These are phyloP conservation scores for Cladorrhinum sp. DNA, from an alignment of 2,329 filamentous ascomycete genomes.

Conservation along the genomic window DNA sequence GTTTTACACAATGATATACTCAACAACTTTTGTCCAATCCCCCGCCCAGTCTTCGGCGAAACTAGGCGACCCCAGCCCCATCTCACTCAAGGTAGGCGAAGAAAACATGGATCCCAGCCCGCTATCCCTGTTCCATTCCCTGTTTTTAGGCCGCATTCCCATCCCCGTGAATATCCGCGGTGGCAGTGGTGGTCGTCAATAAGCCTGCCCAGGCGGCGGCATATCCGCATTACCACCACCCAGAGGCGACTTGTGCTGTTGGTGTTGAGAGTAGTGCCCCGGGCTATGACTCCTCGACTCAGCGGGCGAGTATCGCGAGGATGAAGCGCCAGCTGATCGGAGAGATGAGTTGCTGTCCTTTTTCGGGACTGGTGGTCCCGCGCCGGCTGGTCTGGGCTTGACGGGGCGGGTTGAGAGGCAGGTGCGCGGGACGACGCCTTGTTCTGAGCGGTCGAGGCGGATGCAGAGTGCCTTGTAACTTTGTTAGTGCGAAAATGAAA, in stretches of 20 bases:
- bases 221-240: neutral
- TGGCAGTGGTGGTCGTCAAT: neutral
- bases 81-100: neutral
- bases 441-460: conserved; percentile 81
- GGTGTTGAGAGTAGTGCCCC: neutral
- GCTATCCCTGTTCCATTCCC: neutral
- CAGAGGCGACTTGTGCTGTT: neutral
- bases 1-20: neutral
- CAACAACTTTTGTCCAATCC: neutral
- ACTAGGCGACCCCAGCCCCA: neutral
- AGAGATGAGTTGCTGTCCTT: neutral
- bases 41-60: neutral
- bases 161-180: neutral
- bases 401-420: conserved; percentile 90
- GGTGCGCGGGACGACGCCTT: conserved; percentile 90
- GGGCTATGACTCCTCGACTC: neutral
- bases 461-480: conserved; percentile 78
- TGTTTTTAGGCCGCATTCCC: neutral
- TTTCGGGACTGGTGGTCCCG: conserved; percentile 30
- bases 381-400: conserved; percentile 71
- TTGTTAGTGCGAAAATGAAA: neutral
- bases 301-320: neutral
- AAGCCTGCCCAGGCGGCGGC: neutral
- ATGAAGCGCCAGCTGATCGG: neutral
- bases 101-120: neutral